Conservation (phyloP, 2,329 filamentous ascomycete genomes). For the Aspergillus niger region DNA sequence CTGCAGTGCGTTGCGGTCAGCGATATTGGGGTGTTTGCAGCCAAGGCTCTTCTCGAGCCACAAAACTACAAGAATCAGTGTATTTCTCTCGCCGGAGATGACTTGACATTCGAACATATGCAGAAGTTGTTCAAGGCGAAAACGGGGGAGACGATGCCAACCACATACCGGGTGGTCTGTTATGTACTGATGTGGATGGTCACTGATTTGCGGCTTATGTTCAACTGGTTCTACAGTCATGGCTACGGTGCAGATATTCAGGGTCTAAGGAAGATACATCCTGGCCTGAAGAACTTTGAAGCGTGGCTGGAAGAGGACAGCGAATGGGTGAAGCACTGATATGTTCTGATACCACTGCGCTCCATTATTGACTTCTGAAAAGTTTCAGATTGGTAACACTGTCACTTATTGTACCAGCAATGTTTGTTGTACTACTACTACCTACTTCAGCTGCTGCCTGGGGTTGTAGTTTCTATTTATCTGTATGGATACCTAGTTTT, state of each 20-base stretch:
- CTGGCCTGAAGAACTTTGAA: constrained; percentile 50
- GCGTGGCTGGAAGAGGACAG: constrained; percentile 54
- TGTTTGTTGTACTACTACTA: not conserved
- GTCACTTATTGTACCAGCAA: not conserved
- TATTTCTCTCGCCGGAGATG: constrained; percentile 55
- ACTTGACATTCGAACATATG: constrained; percentile 52
- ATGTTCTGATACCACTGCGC: no score
- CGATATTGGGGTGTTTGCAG: constrained; percentile 57
- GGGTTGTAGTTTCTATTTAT: not conserved
- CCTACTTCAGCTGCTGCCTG: not conserved
- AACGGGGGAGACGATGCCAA: constrained; percentile 48
- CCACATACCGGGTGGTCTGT: constrained; percentile 45
- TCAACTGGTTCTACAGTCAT: constrained; percentile 53
- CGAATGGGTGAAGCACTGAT: constrained; percentile 14
- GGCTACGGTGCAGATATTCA: constrained; percentile 53
- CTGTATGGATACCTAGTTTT: not conserved
- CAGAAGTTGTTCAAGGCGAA: constrained; percentile 49
- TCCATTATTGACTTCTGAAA: not conserved
- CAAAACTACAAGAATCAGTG: constrained; percentile 42
- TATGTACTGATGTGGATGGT: constrained; percentile 45
- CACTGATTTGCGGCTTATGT: constrained; percentile 51
- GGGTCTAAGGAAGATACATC: constrained; percentile 47
- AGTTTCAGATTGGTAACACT: not conserved
- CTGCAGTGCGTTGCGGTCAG: constrained; percentile 47
- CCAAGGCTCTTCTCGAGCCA: constrained; percentile 50